Conservation (phyloP, 2,329 filamentous ascomycete species). For the Xylaria sp. region DNA sequence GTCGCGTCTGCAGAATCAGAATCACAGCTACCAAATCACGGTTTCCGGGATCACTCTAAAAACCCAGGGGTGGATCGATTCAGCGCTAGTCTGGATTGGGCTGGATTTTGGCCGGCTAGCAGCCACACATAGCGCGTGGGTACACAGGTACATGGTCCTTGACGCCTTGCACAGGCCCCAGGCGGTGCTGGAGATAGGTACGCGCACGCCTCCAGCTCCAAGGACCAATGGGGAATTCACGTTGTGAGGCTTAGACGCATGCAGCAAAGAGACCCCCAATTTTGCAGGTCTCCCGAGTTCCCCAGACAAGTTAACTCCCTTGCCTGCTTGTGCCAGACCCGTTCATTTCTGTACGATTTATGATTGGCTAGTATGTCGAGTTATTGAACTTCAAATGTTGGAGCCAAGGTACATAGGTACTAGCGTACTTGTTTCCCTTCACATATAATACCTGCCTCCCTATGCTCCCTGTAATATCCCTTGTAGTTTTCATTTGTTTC, state of each 20-base stretch:
- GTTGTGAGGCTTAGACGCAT: slow-evolving; percentile 36
- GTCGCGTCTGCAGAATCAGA: slow-evolving; percentile 50
- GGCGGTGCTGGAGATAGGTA: slow-evolving; percentile 5
- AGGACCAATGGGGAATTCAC: slow-evolving; percentile 26
- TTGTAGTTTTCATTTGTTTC: too few relatives aligned
- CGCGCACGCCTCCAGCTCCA: slow-evolving; percentile 24
- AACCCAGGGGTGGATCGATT: slow-evolving; percentile 39
- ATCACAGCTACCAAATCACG: slow-evolving; percentile 42
- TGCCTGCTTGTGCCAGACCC: background rate
- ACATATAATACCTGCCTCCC: background rate
- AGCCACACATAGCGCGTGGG: slow-evolving; percentile 6
- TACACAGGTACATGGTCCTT: slow-evolving; percentile 4
- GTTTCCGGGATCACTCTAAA: slow-evolving; percentile 38
- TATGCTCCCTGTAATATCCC: too few relatives aligned
- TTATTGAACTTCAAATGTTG: background rate
- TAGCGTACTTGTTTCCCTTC: background rate
- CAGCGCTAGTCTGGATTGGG: slow-evolving; percentile 44
- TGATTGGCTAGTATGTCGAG: slow-evolving; percentile 27
- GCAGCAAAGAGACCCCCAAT: slow-evolving; percentile 25
- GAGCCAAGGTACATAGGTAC: background rate
- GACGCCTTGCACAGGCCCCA: slow-evolving; percentile 24
- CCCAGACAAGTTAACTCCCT: slow-evolving; percentile 19
- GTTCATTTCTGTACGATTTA: slow-evolving; percentile 27
- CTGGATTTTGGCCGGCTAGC: slow-evolving; percentile 26
- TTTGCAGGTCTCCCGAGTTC: slow-evolving; percentile 27